These are phyloP conservation scores for Terfezia claveryi DNA, from an alignment of 495 filamentous ascomycete species.

Conservation along the genomic window DNA sequence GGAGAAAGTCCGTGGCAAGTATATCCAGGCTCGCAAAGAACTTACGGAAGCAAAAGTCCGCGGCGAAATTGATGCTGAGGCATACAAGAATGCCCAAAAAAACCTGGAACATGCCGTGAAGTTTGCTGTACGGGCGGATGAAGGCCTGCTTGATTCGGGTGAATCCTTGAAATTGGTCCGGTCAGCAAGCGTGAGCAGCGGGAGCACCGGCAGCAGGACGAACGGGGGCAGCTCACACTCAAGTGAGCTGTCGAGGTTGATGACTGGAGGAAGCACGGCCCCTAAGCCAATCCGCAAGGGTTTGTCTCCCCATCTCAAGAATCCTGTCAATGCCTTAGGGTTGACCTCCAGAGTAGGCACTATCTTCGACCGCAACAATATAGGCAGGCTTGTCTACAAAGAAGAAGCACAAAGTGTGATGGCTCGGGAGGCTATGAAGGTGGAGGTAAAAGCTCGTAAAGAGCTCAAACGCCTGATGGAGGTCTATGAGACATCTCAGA, in stretches of 20 bases:
- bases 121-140: too few species aligned
- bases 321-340: too few species aligned
- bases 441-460: not conserved
- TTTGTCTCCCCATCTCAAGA: not conserved
- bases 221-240: not conserved
- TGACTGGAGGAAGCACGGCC: not conserved
- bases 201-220: not conserved
- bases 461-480: not conserved
- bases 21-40: constrained; percentile 7
- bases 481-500: not conserved
- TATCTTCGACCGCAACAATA: constrained; percentile 14
- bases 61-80: constrained; percentile 5
- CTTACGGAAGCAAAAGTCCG: constrained; percentile 5
- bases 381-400: constrained; percentile 9
- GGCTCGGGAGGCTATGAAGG: constrained; percentile 2
- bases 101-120: not conserved
- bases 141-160: too few species aligned
- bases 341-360: constrained; percentile 3
- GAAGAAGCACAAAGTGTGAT: constrained; percentile 6
- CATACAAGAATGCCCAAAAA: constrained; percentile 1
- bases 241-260: not conserved
- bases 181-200: not conserved
- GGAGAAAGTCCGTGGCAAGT: constrained; percentile 10
- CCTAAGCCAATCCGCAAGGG: constrained; percentile 1
- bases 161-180: too few species aligned